These are phyloP conservation scores for Harringtonia aguacate DNA, from an alignment of 2,329 filamentous ascomycete species.

Conservation along the genomic window DNA sequence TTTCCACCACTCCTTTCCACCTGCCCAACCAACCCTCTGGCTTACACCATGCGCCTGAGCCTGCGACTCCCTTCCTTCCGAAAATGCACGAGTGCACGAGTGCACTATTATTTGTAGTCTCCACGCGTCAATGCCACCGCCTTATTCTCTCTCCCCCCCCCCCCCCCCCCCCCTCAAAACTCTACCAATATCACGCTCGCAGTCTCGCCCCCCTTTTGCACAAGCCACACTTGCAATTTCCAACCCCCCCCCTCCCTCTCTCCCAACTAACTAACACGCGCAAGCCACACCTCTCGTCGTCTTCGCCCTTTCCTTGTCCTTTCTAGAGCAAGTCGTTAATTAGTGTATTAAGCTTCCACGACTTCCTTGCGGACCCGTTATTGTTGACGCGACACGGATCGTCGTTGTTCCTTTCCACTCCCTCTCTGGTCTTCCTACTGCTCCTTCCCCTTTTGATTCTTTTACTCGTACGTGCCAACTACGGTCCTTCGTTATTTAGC, in stretches of 20 bases:
- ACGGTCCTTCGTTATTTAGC: neutral
- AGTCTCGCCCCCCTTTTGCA: neutral
- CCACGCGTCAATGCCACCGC: too few species aligned
- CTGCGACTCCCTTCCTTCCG: too few species aligned
- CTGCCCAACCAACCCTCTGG: too few species aligned
- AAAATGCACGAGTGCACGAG: too few species aligned
- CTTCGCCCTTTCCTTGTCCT: neutral
- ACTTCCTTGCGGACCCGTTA: constrained; percentile 9
- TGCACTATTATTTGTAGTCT: too few species aligned
- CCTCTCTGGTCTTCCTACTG: neutral
- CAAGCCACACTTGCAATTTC: constrained; percentile 3
- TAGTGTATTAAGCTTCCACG: constrained; percentile 8
- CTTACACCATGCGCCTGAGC: too few species aligned
- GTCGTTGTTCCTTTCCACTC: constrained; percentile 9
- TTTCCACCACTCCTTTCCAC: too few species aligned
- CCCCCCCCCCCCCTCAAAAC: too few species aligned
- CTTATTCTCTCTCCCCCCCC: too few species aligned
- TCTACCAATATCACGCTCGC: neutral
- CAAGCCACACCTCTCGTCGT: constrained; percentile 4
- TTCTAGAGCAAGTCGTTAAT: neutral
- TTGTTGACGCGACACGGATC: constrained; percentile 12
- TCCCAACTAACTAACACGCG: neutral
- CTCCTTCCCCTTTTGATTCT: neutral
- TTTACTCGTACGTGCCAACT: neutral
- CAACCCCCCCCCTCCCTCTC: neutral